phyloP scores from a whole-genome alignment of 2,329 filamentous ascomycete species.

The Fusarium nygamai region DNA sequence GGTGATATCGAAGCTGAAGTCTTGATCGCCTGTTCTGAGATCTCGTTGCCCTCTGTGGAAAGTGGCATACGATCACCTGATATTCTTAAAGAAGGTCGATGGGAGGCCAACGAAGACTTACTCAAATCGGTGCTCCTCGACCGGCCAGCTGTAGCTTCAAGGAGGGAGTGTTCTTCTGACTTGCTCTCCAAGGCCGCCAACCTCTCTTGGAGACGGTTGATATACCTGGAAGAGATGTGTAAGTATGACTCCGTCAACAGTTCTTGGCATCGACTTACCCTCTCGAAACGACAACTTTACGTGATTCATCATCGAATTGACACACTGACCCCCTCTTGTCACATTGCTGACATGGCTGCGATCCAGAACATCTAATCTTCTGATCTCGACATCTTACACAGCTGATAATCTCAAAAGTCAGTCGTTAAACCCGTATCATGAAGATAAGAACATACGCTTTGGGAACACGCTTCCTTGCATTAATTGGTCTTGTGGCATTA shows the following conservation, averaged over 20 bases:
- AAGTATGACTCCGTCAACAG: not conserved
- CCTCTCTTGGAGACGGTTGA: slow-evolving; percentile 23
- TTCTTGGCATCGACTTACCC: not conserved
- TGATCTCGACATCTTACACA: slow-evolving; percentile 34
- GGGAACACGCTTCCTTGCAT: slow-evolving; percentile 24
- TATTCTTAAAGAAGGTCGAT: not conserved
- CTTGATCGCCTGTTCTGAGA: not conserved
- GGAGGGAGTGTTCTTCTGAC: not conserved
- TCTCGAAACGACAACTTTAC: slow-evolving; percentile 31
- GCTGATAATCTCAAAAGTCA: not conserved
- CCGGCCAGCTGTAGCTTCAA: not conserved
- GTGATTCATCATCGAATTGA: slow-evolving; percentile 25
- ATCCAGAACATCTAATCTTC: slow-evolving; percentile 32
- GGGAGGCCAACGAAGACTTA: not conserved
- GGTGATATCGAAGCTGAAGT: not conserved
- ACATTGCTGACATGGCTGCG: slow-evolving; percentile 28
- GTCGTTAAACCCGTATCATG: not conserved
- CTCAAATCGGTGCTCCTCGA: not conserved
- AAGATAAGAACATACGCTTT: slow-evolving; percentile 25
- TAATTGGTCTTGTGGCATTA: slow-evolving; percentile 9
- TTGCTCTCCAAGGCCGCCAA: slow-evolving; percentile 10
- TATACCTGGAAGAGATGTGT: slow-evolving; percentile 14
- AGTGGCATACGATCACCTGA: not conserved
- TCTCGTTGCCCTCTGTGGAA: not conserved
- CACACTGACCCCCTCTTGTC: slow-evolving; percentile 22